These are phyloP conservation scores for Naganishia liquefaciens DNA, from an alignment of 1,284 basidiomycete genomes.

Conservation along the genomic window DNA sequence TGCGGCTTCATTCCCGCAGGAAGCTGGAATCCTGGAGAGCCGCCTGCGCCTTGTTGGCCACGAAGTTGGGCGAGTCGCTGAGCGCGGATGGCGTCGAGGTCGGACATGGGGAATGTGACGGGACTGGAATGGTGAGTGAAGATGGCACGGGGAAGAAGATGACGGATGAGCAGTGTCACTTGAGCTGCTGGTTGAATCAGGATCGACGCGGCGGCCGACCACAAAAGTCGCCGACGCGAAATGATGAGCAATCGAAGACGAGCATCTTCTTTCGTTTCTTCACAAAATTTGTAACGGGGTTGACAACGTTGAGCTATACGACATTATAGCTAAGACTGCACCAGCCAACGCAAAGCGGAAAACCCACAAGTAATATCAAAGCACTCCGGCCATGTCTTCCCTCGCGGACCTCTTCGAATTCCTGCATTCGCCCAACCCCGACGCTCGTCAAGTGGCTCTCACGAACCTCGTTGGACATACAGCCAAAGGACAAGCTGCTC, in stretches of 20 bases:
- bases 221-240: too few species aligned
- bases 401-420: conserved; percentile 76
- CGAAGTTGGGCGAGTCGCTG: conserved; percentile 28
- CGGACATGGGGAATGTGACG: conserved; percentile 14
- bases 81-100: conserved; percentile 25
- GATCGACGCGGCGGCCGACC: neutral
- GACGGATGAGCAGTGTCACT: neutral
- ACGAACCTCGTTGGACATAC: conserved; percentile 80
- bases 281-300: neutral
- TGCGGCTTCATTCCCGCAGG: conserved; percentile 47
- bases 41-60: conserved; percentile 7
- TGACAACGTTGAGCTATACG: neutral
- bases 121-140: neutral
- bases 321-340: too few species aligned
- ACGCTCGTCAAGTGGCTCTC: conserved; percentile 82
- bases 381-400: conserved; percentile 43
- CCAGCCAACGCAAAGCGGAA: too few species aligned
- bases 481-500: conserved; percentile 66
- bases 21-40: conserved; percentile 42
- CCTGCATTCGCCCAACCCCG: conserved; percentile 79
- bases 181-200: conserved; percentile 2
- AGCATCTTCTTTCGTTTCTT: conserved; percentile 3
- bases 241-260: conserved; percentile 18
- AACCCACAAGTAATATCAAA: neutral
- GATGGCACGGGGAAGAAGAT: neutral